Base-by-base conservation (phyloP, 2,329 filamentous ascomycete species). In the Fusarium sacchari region DNA sequence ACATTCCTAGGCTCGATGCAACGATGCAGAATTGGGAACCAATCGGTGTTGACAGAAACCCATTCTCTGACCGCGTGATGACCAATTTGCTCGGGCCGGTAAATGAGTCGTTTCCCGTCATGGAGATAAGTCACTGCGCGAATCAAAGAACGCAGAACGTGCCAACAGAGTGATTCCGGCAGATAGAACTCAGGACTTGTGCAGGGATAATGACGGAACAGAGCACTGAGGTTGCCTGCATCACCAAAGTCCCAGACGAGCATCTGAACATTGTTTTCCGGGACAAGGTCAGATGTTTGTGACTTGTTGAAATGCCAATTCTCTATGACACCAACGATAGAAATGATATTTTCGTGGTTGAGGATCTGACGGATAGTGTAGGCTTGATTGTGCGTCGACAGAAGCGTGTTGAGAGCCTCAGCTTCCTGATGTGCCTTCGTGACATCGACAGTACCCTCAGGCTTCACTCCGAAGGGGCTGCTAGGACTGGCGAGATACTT, bases 111-210 rank as follows among this genome's bases (percentile, higher is more conserved):
- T 59, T 80, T 78, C 22, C 88, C 88, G 49, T 88, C 83, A 75
- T 90, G 88, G 26, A 90, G 79, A 82, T 86, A 89, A 36, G 84
- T 78, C 43, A 89, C 81, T 6, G 86, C 87, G n/a, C 82, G 81
- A 20, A 86, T 78, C 52, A 89, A 77, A 13, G 84, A 85, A 17
- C 81, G 76, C 18, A 87, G 80, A 14, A 90, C 87, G 73, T 90
- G 88, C 88, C 88, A 90, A 70, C 87, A 87, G 18, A 90, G 80
- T 6, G 83, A 82, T 72, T 90, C 88, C 0, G 87, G 87, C 18
- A 88, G 76, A 69, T 86, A 86, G 18, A 76, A 78, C 9, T 61
- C 44, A 11, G 70, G 22, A 36, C 68, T 36, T 5, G 61, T 66
- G 22, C 74, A 67, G 9, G 68, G 73, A 32, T 79, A 71, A 22